phyloP scores from a whole-genome alignment of 176 grass and related monocot genomes.

The Musa beccarii region DNA sequence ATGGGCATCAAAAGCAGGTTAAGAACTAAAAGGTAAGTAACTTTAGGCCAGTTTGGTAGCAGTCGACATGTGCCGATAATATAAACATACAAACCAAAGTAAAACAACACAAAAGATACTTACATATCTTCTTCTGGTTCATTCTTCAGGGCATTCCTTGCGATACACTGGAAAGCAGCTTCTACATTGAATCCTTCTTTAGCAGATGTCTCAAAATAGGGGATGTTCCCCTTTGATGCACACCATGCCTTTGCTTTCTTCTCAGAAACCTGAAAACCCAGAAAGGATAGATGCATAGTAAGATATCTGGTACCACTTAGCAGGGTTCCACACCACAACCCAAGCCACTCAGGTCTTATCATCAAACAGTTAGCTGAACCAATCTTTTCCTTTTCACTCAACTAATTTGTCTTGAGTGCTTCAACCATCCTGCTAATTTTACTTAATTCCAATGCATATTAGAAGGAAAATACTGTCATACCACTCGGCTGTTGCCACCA shows the following conservation, averaged over 20 bases:
- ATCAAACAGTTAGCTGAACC: not conserved
- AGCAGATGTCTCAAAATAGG: too few relatives aligned
- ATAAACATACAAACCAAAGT: too few relatives aligned
- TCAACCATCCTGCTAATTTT: not conserved
- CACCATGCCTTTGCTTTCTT: conserved; percentile 42
- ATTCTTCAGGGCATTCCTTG: too few relatives aligned
- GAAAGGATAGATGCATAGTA: not conserved
- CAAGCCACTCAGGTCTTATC: not conserved
- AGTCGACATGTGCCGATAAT: too few relatives aligned
- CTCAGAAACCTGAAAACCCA: conserved; percentile 57
- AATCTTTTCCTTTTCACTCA: not conserved
- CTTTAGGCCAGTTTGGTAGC: too few relatives aligned
- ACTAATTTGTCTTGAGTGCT: conserved; percentile 12
- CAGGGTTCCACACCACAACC: not conserved
- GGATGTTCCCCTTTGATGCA: conserved; percentile 39
- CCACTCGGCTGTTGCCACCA: conserved; percentile 82
- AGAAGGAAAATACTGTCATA: conserved; percentile 23
- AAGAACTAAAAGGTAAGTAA: too few relatives aligned
- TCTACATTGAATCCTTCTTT: too few relatives aligned
- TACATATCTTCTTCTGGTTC: conserved; percentile 21
- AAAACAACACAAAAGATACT: conserved; percentile 11
- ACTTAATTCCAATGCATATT: not conserved
- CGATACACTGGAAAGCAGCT: too few relatives aligned
- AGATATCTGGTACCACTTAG: not conserved
- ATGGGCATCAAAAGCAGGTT: too few relatives aligned